Base-by-base conservation (phyloP, 192 early-diverging fungal species). In the Pilaira anomala region DNA sequence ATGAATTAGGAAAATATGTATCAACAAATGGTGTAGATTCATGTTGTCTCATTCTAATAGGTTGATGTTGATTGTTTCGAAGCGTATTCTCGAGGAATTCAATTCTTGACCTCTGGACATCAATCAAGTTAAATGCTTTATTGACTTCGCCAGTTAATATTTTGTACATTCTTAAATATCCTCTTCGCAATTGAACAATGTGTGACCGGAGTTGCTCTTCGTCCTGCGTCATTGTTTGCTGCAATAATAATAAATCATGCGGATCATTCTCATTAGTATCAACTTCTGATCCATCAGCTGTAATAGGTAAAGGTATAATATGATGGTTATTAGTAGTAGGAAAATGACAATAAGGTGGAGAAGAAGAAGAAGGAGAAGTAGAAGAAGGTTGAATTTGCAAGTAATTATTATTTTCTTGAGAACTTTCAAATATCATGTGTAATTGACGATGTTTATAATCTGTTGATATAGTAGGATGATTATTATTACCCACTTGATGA, bases 151-250 rank as follows among this genome's bases (percentile, higher is more conserved):
- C 56, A 2, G 56, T 58, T 24, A 58, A 33, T 19, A 58, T 42
- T 26, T 58, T 58, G 25, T 58, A 58, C 56, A 58, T 58, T 25
- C 40, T 58, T 22, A 24, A 41, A 39, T 58, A 58, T 1, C 56
- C 56, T 42, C 21, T 19, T 58, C 56, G 36, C 14, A 58, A 40
- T 42, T 58, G 56, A 58, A 39, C 4, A 13, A 58, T 58, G 2
- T 58, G 39, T 24, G 56, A 58, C 14, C 56, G 56, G 14, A 58
- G 56, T 39, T 58, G 29, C 19, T 58, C 56, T 58, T 58, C 33
- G 4, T 36, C 56, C 39, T 58, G 56, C 56, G 56, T 42, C 33
- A 58, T 40, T 58, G 56, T 42, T 40, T 58, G 56, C 29, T 58
- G 39, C 56, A 58, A 41, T 18, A 39, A 13, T 58, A 36, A 36